Evolutionary conservation across 2,329 filamentous ascomycete genomes (phyloP).

Genomic region (Fonsecaea erecta): DNA sequence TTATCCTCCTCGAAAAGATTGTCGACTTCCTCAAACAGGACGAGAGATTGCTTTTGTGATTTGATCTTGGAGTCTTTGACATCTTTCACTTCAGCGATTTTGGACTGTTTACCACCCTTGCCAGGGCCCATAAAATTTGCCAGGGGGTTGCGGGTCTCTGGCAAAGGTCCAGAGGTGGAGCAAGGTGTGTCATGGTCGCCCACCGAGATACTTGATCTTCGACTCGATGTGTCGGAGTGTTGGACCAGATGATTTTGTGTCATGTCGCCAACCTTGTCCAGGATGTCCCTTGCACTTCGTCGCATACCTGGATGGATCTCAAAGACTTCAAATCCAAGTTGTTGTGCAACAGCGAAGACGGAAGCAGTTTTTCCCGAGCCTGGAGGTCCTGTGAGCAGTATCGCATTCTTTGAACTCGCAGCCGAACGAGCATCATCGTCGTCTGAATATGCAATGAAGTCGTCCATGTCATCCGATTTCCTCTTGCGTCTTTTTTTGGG

Average conservation of each 20-base stretch:
- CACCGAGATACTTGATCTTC: slow-evolving; percentile 30
- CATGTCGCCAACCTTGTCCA: slow-evolving; percentile 96
- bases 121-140: slow-evolving; percentile 18
- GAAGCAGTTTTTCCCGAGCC: slow-evolving; percentile 93
- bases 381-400: slow-evolving; percentile 86
- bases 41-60: slow-evolving; percentile 88
- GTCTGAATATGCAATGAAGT: slow-evolving; percentile 78
- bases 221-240: slow-evolving; percentile 26
- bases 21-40: slow-evolving; percentile 92
- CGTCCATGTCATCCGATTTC: slow-evolving; percentile 70
- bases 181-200: slow-evolving; percentile 14
- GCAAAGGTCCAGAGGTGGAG: slow-evolving; percentile 35
- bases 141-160: slow-evolving; percentile 39
- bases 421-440: slow-evolving; percentile 71
- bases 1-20: slow-evolving; percentile 94
- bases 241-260: slow-evolving; percentile 90
- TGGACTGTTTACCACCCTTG: slow-evolving; percentile 36
- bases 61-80: slow-evolving; percentile 24
- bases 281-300: slow-evolving; percentile 83
- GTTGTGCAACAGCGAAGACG: slow-evolving; percentile 87
- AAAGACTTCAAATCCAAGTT: slow-evolving; percentile 91
- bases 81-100: slow-evolving; percentile 26
- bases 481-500: slow-evolving; percentile 66
- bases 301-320: slow-evolving; percentile 87
- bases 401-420: slow-evolving; percentile 62